Conservation (phyloP, 2,329 filamentous ascomycete species). For the Monosporascus sp. region DNA sequence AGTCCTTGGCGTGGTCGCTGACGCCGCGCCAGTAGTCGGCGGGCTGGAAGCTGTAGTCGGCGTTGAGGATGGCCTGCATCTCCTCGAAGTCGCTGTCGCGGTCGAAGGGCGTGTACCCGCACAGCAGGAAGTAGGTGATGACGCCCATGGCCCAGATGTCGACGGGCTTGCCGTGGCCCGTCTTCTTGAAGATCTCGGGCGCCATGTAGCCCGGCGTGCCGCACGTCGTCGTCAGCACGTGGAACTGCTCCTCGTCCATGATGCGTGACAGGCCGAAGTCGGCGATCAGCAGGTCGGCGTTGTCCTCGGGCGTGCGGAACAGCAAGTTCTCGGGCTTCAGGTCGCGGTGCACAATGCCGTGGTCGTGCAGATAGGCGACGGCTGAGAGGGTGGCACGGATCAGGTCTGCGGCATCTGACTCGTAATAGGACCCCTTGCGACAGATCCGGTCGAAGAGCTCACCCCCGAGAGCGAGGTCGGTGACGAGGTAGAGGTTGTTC, state of each 20-base stretch:
- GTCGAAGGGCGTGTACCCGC: slow-evolving; percentile 97
- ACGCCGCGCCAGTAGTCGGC: slow-evolving; percentile 96
- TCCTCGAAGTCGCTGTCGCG: slow-evolving; percentile 96
- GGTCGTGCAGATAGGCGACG: slow-evolving; percentile 97
- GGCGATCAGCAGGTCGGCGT: slow-evolving; percentile 92
- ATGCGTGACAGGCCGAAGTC: slow-evolving; percentile 95
- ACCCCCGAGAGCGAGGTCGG: slow-evolving; percentile 90
- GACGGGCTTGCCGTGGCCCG: slow-evolving; percentile 93
- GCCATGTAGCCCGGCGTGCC: slow-evolving; percentile 99
- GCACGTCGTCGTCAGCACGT: slow-evolving; percentile 94
- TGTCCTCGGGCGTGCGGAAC: slow-evolving; percentile 95
- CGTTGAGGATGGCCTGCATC: slow-evolving; percentile 97
- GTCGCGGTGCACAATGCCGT: slow-evolving; percentile 96
- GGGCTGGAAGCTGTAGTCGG: slow-evolving; percentile 93
- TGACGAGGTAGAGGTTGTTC: slow-evolving; percentile 98
- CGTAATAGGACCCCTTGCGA: slow-evolving; percentile 96
- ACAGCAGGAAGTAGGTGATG: slow-evolving; percentile 97
- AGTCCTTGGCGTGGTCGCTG: slow-evolving; percentile 78
- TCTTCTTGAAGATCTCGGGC: slow-evolving; percentile 98
- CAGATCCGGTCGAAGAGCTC: slow-evolving; percentile 98
- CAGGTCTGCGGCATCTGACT: slow-evolving; percentile 91
- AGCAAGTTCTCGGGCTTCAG: slow-evolving; percentile 96
- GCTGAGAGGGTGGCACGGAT: slow-evolving; percentile 92
- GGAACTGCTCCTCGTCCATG: slow-evolving; percentile 99
- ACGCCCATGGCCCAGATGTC: slow-evolving; percentile 98